Evolutionary conservation across 495 filamentous ascomycete species (phyloP), one percentile per base, ranked within the genome.

Genomic region (Wilcoxina mikolae): DNA sequence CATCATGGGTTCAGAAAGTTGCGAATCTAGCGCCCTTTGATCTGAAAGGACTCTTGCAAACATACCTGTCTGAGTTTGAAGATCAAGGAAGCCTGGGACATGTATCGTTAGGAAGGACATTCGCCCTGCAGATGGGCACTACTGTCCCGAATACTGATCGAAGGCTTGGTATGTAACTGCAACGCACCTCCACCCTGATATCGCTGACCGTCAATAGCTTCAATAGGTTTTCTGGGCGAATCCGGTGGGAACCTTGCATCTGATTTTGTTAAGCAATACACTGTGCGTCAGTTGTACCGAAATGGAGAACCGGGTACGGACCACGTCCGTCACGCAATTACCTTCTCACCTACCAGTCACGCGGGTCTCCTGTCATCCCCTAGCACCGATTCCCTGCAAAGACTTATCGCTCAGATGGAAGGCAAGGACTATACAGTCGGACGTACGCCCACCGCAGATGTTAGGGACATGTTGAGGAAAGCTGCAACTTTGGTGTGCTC

Each of bases 251-350:
- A 96, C 60, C 82, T 88, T 12, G 89, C 87, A 11, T 95, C 90
- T 12, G 88, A 95, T 66, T 94, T 98, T 60, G 82, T 96, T 65
- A 85, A 88, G 28, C 87, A 95, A 64, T 95, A 96, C 63, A 95
- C 89, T n/a, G 91, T 85, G 22, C 84, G 91, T 7, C 93, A 96
- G 65, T 87, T 87, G 60, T 96, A 96, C 66, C 79, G 85, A 26
- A 84, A 85, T 56, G 76, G 82, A 12, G 85, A 94, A 62, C 70
- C 78, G 10, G 65, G 82, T 38, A 76, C 79, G 10, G 79, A 79
- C 35, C 74, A 80, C 56, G 18, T 24, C 20, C 67, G 71, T 48
- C 81, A 86, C 54, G 77, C 80, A 74, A 59, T 79, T 24, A 72
- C 72, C 33, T 73, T 79, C 52, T 75, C 79, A 67, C 71, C 72